Evolutionary conservation across 768 basidiomycete species (phyloP), one percentile per base, ranked within the genome.

Genomic region (Russula vinacea): DNA sequence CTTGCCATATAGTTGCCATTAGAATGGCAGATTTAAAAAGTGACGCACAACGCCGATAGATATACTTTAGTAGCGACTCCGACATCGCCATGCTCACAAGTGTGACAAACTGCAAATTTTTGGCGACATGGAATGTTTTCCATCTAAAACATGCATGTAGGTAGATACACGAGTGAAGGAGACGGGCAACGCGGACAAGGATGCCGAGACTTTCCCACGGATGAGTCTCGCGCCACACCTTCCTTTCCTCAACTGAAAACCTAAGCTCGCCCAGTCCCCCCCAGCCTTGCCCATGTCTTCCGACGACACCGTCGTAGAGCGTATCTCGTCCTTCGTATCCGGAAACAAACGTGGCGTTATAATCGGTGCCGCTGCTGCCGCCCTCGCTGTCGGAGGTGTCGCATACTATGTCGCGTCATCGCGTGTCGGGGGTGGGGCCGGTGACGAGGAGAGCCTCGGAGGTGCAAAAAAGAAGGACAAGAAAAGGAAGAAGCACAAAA

Each of bases 281-380:
- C 56, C 42, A 44, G 53, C 40, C 13, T 49, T 35, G 35, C 40
- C 68, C 71, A 74, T 75, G 73, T 74, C 74, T 45, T 70, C 74
- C 63, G 62, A 76, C 54, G 71, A 56, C 56, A 68, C 69, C 69
- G 72, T 85, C 73, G 69, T 86, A 61, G 86, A 88, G 69, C 87
- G 89, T 71, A 77, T 88, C 14, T 84, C 87, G 50, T 75, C 78
- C 70, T 88, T 90, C 70, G 80, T 92, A 67, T 78, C 83, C 0
- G 90, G 94, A 70, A 84, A 96, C 78, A 91, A 85, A 78, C 84
- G 85, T 63, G 84, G 82, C n/a, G 74, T 93, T 24, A 72, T 90
- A 47, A 77, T 94, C 68, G 84, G 89, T 4, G 80, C 89, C 2
- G 89, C 87, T 0, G 88, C 86, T 0, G 89, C 86, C 19, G 80